These are phyloP conservation scores for Teratosphaeria epicoccoides DNA, from an alignment of 2,329 filamentous ascomycete genomes.

Conservation along the genomic window DNA sequence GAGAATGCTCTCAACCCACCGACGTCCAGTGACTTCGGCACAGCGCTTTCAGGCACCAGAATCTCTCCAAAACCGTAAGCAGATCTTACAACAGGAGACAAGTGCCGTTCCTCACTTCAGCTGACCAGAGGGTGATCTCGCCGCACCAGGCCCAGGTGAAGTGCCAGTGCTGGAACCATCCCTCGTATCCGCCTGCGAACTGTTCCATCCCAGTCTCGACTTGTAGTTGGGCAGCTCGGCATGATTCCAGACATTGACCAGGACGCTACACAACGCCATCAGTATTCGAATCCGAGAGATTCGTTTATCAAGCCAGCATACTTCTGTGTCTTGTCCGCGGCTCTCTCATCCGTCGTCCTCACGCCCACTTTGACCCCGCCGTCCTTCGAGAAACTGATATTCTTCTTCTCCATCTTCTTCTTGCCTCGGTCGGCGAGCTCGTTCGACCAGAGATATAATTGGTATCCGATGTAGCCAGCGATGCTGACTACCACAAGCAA, in stretches of 20 bases:
- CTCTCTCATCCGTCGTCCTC: constrained; percentile 57
- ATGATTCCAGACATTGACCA: constrained; percentile 42
- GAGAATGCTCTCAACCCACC: not conserved
- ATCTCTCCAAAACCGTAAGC: not conserved
- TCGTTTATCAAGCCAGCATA: constrained; percentile 8
- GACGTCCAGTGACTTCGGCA: no score
- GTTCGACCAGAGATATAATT: constrained; percentile 56
- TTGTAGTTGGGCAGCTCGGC: constrained; percentile 28
- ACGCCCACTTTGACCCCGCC: constrained; percentile 60
- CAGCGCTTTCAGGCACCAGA: not conserved
- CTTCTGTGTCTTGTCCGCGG: constrained; percentile 62
- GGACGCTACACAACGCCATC: constrained; percentile 21
- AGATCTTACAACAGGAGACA: not conserved
- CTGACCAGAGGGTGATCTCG: constrained; percentile 2
- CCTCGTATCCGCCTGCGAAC: constrained; percentile 8
- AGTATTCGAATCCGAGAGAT: not conserved
- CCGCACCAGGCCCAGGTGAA: not conserved
- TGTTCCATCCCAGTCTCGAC: constrained; percentile 25
- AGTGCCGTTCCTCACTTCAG: not conserved
- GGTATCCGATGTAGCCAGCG: constrained; percentile 57
- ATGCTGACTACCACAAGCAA: constrained; percentile 48
- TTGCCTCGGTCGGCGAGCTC: constrained; percentile 56
- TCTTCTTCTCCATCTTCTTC: constrained; percentile 63
- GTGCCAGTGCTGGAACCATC: not conserved
- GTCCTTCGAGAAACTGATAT: constrained; percentile 65